These are phyloP conservation scores for Apiotrichum laibachii DNA, from an alignment of 1,284 basidiomycete genomes.

Conservation along the genomic window DNA sequence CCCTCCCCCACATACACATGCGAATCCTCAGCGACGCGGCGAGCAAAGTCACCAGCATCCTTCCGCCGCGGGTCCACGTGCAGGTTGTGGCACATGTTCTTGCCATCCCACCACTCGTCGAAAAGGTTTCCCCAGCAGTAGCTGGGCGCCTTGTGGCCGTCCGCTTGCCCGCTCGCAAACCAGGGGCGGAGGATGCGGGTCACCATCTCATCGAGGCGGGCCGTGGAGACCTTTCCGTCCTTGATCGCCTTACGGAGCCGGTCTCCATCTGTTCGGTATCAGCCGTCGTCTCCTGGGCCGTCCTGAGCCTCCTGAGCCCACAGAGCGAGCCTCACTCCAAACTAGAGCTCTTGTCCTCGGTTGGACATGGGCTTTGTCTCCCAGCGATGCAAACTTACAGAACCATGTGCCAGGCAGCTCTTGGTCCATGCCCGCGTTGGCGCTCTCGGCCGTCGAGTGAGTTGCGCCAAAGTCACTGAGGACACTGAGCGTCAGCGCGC, in stretches of 20 bases:
- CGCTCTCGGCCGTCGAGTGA: conserved; percentile 48
- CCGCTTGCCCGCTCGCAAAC: conserved; percentile 61
- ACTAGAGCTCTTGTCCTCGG: no score
- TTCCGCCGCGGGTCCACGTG: conserved; percentile 33
- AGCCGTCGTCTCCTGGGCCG: no score
- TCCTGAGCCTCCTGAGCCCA: no score
- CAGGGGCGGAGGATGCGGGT: conserved; percentile 59
- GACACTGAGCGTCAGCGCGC: conserved; percentile 1
- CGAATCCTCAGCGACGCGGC: conserved; percentile 42
- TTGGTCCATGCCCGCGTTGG: conserved; percentile 54
- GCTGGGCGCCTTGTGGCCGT: conserved; percentile 56
- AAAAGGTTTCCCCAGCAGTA: conserved; percentile 50
- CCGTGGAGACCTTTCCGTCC: conserved; percentile 64
- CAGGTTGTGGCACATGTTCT: conserved; percentile 31
- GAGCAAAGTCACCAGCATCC: conserved; percentile 34
- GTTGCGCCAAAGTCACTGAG: conserved; percentile 45
- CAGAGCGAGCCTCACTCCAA: no score
- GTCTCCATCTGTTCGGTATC: conserved; percentile 31
- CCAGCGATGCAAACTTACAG: conserved; percentile 23
- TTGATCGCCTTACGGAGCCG: conserved; percentile 64
- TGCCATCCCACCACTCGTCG: conserved; percentile 31
- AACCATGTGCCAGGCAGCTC: conserved; percentile 50
- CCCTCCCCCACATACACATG: conserved; percentile 32
- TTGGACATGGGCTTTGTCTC: no score
- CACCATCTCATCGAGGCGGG: conserved; percentile 56